These are phyloP conservation scores for Quercus engelmannii DNA, from an alignment of 306 rosid genomes.

Conservation along the genomic window DNA sequence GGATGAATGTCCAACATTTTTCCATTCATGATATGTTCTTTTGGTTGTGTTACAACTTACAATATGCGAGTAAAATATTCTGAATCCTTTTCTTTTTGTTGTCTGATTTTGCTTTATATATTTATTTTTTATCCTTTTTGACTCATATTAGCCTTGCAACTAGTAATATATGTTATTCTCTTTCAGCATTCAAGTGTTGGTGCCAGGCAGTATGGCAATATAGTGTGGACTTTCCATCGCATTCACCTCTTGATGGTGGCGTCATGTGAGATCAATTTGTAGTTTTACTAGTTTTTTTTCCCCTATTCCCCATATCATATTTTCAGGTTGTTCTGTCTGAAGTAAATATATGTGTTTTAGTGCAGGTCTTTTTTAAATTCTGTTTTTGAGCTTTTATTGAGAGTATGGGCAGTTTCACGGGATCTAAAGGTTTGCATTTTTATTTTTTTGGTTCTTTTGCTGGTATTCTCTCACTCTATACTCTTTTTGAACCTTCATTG, in stretches of 20 bases:
- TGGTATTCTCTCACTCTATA: background rate
- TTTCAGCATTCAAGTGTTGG: constrained; percentile 97
- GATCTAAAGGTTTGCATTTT: constrained; percentile 70
- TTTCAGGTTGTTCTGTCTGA: constrained; percentile 31
- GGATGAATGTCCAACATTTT: background rate
- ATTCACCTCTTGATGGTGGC: constrained; percentile 61
- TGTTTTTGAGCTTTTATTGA: constrained; percentile 86
- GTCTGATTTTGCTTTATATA: background rate
- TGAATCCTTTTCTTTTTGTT: background rate
- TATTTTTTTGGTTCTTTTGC: background rate
- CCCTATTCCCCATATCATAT: constrained; percentile 10
- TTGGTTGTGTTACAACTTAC: background rate
- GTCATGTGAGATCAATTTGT: constrained; percentile 75
- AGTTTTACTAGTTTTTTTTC: constrained; percentile 13
- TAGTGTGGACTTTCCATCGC: constrained; percentile 68
- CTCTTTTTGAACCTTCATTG: background rate
- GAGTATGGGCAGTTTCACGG: constrained; percentile 93
- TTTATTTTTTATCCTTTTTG: background rate
- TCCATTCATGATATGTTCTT: background rate
- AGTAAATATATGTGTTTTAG: constrained; percentile 31
- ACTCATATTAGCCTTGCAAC: constrained; percentile 10
- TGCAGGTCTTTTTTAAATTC: constrained; percentile 97
- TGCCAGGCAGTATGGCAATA: constrained; percentile 95
- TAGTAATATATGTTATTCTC: constrained; percentile 23
- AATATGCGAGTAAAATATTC: background rate